Percentiles rank a stretch among this genome's conserved stretches.
Conservation (phyloP, 176 grass and related monocot species). For the Chrysopogon serrulatus region DNA sequence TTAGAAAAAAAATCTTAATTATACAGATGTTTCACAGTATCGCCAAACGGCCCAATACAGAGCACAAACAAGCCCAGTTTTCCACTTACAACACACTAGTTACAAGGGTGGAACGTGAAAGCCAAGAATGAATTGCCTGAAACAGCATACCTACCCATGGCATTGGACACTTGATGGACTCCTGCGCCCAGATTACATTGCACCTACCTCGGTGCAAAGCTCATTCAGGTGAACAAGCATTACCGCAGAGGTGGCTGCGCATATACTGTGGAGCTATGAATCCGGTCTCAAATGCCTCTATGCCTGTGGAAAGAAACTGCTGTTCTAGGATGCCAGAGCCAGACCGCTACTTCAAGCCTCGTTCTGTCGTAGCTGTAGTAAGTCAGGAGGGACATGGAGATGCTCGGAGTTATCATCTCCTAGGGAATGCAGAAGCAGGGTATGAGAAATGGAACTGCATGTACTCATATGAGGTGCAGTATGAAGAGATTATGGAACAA, state of each 20-base stretch:
- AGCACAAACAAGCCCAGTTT: neutral
- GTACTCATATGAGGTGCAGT: neutral
- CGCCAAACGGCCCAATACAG: neutral
- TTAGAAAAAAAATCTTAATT: too few relatives aligned
- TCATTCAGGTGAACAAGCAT: constrained; percentile 28
- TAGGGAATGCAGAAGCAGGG: neutral
- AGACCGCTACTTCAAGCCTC: constrained; percentile 14
- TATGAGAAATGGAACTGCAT: constrained; percentile 1
- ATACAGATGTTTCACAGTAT: neutral
- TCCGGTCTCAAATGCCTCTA: neutral
- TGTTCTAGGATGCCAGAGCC: constrained; percentile 35
- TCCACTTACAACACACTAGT: neutral
- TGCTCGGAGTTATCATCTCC: constrained; percentile 28
- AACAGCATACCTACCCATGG: constrained; percentile 41
- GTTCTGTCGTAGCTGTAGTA: constrained; percentile 39
- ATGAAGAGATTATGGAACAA: neutral
- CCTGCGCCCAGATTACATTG: neutral
- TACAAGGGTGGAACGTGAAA: constrained; percentile 38
- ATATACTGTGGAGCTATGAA: neutral
- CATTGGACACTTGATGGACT: constrained; percentile 16
- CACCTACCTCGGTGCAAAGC: constrained; percentile 14
- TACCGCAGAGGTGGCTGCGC: neutral
- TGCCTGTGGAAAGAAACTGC: constrained; percentile 29
- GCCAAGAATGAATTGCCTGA: constrained; percentile 99
- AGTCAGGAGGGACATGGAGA: constrained; percentile 21